phyloP scores from a whole-genome alignment of 805 yeast species.

The Starmerella sp. region DNA sequence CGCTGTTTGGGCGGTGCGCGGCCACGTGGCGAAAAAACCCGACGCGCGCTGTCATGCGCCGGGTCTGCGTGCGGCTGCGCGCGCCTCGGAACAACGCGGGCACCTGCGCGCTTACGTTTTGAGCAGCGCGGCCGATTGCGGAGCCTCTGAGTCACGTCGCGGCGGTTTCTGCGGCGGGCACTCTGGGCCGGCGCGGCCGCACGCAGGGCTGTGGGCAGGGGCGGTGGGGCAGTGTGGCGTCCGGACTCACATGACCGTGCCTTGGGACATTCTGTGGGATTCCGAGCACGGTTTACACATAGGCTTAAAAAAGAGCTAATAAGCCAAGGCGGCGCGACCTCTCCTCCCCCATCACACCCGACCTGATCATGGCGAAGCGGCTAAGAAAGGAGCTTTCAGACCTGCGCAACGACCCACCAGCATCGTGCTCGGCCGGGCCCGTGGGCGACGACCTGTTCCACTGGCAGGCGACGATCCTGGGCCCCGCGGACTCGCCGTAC shows the following conservation, averaged over 20 bases:
- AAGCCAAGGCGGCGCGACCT: neutral
- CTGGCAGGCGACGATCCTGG: slow-evolving; percentile 99
- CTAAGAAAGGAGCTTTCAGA: slow-evolving; percentile 91
- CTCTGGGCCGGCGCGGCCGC: too few species aligned
- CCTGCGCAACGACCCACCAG: slow-evolving; percentile 95
- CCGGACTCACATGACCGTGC: neutral
- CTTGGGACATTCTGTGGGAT: slow-evolving; percentile 1
- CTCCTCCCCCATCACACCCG: neutral
- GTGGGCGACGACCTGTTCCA: slow-evolving; percentile 95
- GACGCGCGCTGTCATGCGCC: too few species aligned
- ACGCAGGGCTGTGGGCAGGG: too few species aligned
- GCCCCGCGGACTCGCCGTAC: slow-evolving; percentile 86
- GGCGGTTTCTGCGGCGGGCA: neutral
- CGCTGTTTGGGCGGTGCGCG: too few species aligned
- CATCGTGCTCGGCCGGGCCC: slow-evolving; percentile 98
- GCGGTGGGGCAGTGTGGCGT: neutral
- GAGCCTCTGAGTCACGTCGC: too few species aligned
- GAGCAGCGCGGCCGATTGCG: too few species aligned
- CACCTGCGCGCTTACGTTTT: too few species aligned
- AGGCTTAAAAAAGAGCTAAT: neutral
- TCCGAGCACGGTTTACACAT: slow-evolving; percentile 2
- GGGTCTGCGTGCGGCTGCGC: too few species aligned
- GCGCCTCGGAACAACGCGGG: too few species aligned
- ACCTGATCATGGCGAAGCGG: slow-evolving; percentile 75
- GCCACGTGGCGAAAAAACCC: too few species aligned